Evolutionary conservation across 441 rosid genomes (phyloP).

Genomic region (Bocquillonia castaneifolia): DNA sequence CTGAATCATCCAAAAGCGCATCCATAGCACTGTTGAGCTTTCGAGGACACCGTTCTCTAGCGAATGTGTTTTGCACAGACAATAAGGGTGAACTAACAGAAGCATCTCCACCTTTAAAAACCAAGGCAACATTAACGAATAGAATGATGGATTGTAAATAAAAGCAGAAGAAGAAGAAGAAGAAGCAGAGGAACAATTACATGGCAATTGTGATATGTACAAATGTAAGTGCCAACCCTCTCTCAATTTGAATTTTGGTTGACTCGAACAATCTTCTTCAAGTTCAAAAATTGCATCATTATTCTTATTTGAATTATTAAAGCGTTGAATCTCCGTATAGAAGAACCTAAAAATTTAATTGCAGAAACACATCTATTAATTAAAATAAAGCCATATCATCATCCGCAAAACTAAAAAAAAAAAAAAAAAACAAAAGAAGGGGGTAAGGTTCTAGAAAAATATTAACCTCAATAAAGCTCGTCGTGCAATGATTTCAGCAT

Average conservation of each 20-base stretch:
- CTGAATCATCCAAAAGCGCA: constrained; percentile 17
- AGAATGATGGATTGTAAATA: background rate
- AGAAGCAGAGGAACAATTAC: constrained; percentile 38
- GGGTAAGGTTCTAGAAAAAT: background rate
- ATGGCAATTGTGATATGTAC: constrained; percentile 89
- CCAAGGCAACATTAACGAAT: constrained; percentile 2
- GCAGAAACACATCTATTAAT: background rate
- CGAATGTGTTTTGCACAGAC: constrained; percentile 31
- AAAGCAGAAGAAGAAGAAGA: background rate
- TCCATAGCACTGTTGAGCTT: constrained; percentile 22
- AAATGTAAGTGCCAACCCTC: constrained; percentile 64
- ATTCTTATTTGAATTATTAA: too few species aligned
- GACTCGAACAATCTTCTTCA: constrained; percentile 26
- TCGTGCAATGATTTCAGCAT: constrained; percentile 79
- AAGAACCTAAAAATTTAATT: constrained; percentile 44
- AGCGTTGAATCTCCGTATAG: constrained; percentile 54
- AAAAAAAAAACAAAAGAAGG: too few species aligned
- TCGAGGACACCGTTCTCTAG: constrained; percentile 21
- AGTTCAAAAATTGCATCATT: constrained; percentile 39
- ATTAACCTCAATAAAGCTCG: constrained; percentile 69
- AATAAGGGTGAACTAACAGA: constrained; percentile 39
- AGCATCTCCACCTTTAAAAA: constrained; percentile 61
- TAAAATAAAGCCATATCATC: too few species aligned
- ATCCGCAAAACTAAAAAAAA: too few species aligned
- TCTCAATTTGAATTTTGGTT: constrained; percentile 43